phyloP scores from a whole-genome alignment of 1,139 yeast genomes.

The Entelexis paramagnoliae region DNA sequence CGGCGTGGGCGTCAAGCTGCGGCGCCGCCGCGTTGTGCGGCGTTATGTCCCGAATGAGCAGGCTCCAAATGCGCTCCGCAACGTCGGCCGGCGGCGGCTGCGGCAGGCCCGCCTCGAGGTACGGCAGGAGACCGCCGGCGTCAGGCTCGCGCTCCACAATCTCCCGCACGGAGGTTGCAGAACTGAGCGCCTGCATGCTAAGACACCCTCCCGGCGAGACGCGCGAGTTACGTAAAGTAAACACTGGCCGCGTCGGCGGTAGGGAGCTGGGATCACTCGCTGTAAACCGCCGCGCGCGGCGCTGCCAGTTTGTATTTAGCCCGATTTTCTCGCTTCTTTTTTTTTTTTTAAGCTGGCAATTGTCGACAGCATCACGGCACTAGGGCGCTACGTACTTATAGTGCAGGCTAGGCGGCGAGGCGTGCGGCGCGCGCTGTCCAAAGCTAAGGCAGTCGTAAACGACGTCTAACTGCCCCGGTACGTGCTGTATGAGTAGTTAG shows the following conservation, averaged over 20 bases:
- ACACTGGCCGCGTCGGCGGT: neutral
- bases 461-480: constrained; percentile 71
- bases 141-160: constrained; percentile 2
- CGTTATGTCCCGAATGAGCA: neutral
- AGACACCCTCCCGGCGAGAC: neutral
- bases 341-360: no score
- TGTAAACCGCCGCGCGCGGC: no score
- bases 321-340: no score
- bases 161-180: neutral
- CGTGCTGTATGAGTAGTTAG: constrained; percentile 79
- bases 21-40: neutral
- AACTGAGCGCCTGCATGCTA: neutral
- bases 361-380: no score
- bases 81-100: constrained; percentile 1
- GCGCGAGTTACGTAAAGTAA: constrained; percentile 2
- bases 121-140: neutral
- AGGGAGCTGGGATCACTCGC: no score
- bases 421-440: no score
- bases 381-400: no score
- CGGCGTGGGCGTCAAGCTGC: neutral
- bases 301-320: no score
- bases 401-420: no score
- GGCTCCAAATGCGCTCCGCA: constrained; percentile 3
- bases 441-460: no score
- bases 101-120: neutral